These are phyloP conservation scores for Penicillium pulvis DNA, from an alignment of 495 filamentous ascomycete species.

Conservation along the genomic window DNA sequence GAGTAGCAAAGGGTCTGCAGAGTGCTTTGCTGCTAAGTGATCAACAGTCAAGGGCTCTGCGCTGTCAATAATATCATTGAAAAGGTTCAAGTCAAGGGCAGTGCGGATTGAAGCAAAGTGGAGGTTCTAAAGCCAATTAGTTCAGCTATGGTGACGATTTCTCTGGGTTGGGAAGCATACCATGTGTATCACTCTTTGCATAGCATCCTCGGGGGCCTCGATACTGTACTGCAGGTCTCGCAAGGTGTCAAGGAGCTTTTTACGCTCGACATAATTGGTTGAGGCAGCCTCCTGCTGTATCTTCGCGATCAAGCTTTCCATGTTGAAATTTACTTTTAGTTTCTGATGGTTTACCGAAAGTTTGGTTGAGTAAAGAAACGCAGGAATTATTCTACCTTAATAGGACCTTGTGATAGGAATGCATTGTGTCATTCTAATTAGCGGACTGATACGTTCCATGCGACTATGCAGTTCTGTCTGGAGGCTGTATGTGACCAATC, in stretches of 20 bases:
- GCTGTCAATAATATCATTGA: background rate
- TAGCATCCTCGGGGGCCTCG: background rate
- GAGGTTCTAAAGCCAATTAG: background rate
- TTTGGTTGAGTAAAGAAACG: background rate
- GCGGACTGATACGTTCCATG: background rate
- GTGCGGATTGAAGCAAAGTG: background rate
- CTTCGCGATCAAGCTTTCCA: background rate
- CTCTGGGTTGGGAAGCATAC: background rate
- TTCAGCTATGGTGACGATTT: background rate
- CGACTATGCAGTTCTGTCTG: background rate
- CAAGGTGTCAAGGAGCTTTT: background rate
- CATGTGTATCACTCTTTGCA: background rate
- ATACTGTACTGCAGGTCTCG: background rate
- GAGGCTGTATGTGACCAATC: background rate
- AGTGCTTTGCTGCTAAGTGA: background rate
- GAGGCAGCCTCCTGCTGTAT: background rate
- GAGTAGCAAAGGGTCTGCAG: background rate
- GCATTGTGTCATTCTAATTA: background rate
- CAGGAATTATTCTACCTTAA: background rate
- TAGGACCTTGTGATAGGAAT: background rate
- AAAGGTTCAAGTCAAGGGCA: background rate
- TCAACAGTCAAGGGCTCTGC: background rate
- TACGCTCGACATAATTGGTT: background rate
- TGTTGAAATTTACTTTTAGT: background rate
- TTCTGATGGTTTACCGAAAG: background rate